Base-by-base conservation (phyloP, 495 filamentous ascomycete genomes). In the Penicillium goetzii region DNA sequence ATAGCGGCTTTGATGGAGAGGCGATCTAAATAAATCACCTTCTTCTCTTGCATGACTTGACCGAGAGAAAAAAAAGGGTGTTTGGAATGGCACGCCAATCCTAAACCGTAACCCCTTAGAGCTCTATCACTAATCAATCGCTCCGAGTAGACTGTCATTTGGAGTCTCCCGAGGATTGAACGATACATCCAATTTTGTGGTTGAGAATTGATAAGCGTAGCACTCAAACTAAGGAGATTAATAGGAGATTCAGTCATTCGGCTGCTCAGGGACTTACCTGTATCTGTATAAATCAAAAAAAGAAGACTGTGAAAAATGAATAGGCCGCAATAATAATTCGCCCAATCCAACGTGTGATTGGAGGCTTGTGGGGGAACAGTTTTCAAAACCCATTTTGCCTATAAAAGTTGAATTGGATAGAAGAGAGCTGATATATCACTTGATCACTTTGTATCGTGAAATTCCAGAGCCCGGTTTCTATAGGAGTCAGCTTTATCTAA, bases 381-480 rank as follows among this genome's bases (percentile, higher is more conserved):
- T 49, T 23, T 49, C n/a, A 23, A 15, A 49, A 15, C 10, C 43
- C 4, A 49, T 49, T 49, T 4, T 49, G 43, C 15, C 43, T 49
- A 15, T 49, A 11, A 49, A 49, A 49, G 43, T 49, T 49, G 43
- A 49, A 49, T 49, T 15, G 17, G 17, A 49, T 49, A 49, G 43
- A 49, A 49, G 43, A 49, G 43, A 49, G 17, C 43, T 49, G n/a
- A 49, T n/a, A 49, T 49, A 49, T 49, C 43, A 49, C 43, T 23
- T 49, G 43, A 49, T 23, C 43, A 49, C 43, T 11, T 49, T 49
- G 17, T 49, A 15, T 49, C 43, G 43, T 49, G 43, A 49, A 49
- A 49, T 49, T 49, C 43, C 7, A 49, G 17, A 49, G 43, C 43
- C 2, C 17, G 43, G 43, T 49, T 49, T 6, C 17, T 49, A 19